Evolutionary conservation across 75 land plant genomes (phyloP).

Genomic region (Pinus albicaulis): DNA sequence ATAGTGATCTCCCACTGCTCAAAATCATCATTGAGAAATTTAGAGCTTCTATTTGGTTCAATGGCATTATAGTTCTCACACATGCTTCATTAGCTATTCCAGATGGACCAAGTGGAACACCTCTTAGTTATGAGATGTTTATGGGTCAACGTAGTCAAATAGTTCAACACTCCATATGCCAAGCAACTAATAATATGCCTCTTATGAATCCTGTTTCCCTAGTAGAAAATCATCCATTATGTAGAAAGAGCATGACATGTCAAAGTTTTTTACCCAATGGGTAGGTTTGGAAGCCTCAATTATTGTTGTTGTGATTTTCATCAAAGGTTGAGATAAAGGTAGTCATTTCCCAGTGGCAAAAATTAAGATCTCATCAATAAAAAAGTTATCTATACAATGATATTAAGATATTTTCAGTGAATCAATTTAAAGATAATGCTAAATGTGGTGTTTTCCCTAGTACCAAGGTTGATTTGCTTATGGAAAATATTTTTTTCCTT

Average conservation of each 20-base stretch:
- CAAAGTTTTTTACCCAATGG: constrained; percentile 90
- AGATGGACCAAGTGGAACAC: constrained; percentile 89
- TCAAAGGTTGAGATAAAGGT: constrained; percentile 84
- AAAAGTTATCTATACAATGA: constrained; percentile 4
- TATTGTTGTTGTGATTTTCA: constrained; percentile 80
- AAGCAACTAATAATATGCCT: constrained; percentile 87
- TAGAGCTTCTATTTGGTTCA: constrained; percentile 87
- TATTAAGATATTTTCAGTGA: neutral
- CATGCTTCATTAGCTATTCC: constrained; percentile 95
- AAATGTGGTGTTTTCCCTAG: constrained; percentile 12
- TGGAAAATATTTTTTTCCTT: constrained; percentile 56
- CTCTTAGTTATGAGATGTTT: constrained; percentile 84
- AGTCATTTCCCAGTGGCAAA: constrained; percentile 52
- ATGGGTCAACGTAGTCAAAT: constrained; percentile 89
- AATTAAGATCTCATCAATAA: constrained; percentile 19
- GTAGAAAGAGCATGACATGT: constrained; percentile 76
- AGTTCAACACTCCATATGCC: constrained; percentile 88
- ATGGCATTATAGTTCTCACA: constrained; percentile 82
- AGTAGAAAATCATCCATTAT: constrained; percentile 88
- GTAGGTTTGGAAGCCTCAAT: constrained; percentile 77
- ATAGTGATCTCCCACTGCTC: constrained; percentile 84
- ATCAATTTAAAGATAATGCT: neutral
- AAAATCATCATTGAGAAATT: constrained; percentile 63
- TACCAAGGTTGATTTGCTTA: constrained; percentile 48
- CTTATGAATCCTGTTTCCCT: constrained; percentile 93